Base-by-base conservation (phyloP, 176 grass and related monocot species). In the Triticum aestivum region DNA sequence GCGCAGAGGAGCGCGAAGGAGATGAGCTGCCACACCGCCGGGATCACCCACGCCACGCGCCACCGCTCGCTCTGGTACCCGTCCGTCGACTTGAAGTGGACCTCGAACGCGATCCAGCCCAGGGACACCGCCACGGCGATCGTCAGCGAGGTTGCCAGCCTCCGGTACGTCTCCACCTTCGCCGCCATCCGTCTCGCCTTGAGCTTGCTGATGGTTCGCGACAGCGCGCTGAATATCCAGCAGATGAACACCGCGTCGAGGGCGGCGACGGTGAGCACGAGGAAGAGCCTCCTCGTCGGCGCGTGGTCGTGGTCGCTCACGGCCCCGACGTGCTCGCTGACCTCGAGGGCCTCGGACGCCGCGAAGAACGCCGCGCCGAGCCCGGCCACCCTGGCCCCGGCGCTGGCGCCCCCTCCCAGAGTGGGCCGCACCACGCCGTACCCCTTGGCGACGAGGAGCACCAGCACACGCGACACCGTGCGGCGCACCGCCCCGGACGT, bases 231-330 rank as follows among this genome's bases (percentile, higher is more conserved):
- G 74, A 94, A 94, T 21, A 91, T 94, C 95, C 95, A 97, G 89
- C 86, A 92, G 66, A 92, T 38, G 89, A 94, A 97, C 81, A 88
- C 75, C 61, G 92, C 44, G 83, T 97, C 91, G 1, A 97, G 78
- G 12, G 45, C 61, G 29, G 84, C 86, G 5, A 97, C 90, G 3
- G 88, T 87, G 89, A 97, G 59, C 52, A 79, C 37, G 2, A 92
- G 78, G 78, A 94, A 79, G 59, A 97, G 51, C 70, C 89, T 91
- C 77, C 81, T 78, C 29, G 89, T 79, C 61, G 85, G 84, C 18
- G 86, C 88, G 83, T 92, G 90, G 85, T 92, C 95, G 20, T 91
- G 90, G 85, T 97, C 95, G 24, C 90, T 94, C 34, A 97, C 88
- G 78, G 80, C 69, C 1, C 90, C 92, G 15, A 97, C 92, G 86